Base-by-base conservation (phyloP, 2,329 filamentous ascomycete genomes). In the Aureobasidium uvarum region DNA sequence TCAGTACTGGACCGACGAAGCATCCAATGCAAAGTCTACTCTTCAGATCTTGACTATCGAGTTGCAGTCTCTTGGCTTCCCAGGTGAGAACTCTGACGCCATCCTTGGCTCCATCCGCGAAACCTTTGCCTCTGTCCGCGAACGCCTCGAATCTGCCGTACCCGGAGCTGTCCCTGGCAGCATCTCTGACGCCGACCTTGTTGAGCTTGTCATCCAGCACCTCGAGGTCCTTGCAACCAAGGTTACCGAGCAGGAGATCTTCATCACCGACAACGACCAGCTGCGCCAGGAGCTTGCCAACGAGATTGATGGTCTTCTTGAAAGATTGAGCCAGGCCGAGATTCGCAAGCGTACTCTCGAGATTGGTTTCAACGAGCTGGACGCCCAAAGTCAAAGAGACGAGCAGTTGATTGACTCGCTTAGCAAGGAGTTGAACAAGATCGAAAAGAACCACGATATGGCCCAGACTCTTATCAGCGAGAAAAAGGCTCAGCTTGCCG, bases 21-120 rank as follows among this genome's bases (percentile, higher is more conserved):
- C 78, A 5, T 76, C 77, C 43, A 74, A 78, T 20, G 75, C 77
- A 5, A 75, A 77, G 67, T 74, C 77, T 5, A 72, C 75, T 6
- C 72, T 82, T 3, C 73, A 78, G 36, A 73, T 81, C 45, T 70
- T 81, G 16, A 72, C 75, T 11, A 76, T 81, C 25, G 78, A 81
- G 67, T 71, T 82, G 4, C 73, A 78, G 64, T 77, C 77, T 36
- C 74, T 81, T 20, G 75, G 78, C 31, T 77, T 81, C 66, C 72
- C 69, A 36, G 71, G 72, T 16, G 69, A 72, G 1, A 75, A 76
- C 18, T 69, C 73, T 28, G 69, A 73, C 16, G 67, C 60, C 25
- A 76, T 81, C 28, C 68, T 81, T 23, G 67, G 70, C 28, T 74
- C 74, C 60, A 74, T 82, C 52, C 78, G 79, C 25, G 74, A 76